Evolutionary conservation across 2,329 filamentous ascomycete species (phyloP).

Genomic region (Pseudogymnoascus sp.): DNA sequence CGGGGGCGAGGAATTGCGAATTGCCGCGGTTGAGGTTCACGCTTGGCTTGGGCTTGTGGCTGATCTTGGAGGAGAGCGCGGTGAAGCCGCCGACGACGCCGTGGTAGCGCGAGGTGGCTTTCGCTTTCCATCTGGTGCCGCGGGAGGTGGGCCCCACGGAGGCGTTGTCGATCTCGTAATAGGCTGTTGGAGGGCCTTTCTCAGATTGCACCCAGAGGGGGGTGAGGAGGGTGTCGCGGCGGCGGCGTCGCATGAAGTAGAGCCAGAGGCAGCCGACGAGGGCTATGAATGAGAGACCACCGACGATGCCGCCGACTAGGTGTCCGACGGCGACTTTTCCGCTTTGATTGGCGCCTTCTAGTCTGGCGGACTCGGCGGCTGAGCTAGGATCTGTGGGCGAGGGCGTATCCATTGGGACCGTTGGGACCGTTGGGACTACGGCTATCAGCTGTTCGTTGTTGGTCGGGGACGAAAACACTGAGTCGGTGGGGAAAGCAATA

Average conservation of each 20-base stretch:
- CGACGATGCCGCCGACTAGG: conserved; percentile 24
- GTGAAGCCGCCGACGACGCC: conserved; percentile 3
- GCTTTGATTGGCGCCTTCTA: conserved; percentile 13
- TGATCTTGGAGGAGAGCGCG: conserved; percentile 8
- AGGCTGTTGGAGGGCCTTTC: conserved; percentile 14
- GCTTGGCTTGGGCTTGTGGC: conserved; percentile 29
- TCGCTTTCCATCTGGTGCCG: conserved; percentile 16
- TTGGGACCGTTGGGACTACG: conserved; percentile 12
- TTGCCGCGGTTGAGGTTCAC: conserved; percentile 45
- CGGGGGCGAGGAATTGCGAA: conserved; percentile 39
- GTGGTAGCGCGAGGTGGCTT: conserved; percentile 4
- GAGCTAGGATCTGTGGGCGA: not conserved
- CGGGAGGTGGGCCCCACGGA: conserved; percentile 15
- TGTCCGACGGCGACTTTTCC: conserved; percentile 15
- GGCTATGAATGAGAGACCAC: conserved; percentile 21
- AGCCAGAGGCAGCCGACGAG: conserved; percentile 22
- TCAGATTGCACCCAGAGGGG: not conserved
- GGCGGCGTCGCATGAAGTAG: conserved; percentile 18
- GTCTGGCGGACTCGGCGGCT: not conserved
- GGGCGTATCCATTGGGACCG: conserved; percentile 1
- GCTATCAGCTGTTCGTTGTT: not conserved
- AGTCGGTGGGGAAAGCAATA: not conserved
- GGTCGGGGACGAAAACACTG: not conserved
- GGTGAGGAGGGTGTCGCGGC: conserved; percentile 3
- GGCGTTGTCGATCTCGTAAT: conserved; percentile 20